Percentiles rank a stretch among this genome's conserved stretches.
These are phyloP conservation scores for Cetraspora pellucida DNA, from an alignment of 192 early-diverging fungal genomes.

Conservation along the genomic window DNA sequence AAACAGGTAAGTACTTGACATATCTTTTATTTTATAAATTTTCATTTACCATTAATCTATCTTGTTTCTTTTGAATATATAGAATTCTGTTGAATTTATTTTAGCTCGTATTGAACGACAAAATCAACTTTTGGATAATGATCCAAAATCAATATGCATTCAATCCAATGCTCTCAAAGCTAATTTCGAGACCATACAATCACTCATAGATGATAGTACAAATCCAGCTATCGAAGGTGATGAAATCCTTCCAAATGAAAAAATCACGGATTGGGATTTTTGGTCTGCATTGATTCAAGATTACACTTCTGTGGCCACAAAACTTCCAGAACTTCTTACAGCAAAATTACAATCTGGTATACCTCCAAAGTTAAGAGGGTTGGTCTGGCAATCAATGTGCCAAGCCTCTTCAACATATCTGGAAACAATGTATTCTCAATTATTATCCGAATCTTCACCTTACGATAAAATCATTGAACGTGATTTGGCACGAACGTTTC, in stretches of 20 bases:
- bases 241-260: constrained; percentile 30
- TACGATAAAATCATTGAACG: constrained; percentile 91
- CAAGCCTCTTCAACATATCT: constrained; percentile 78
- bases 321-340: constrained; percentile 68
- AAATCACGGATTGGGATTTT: constrained; percentile 72
- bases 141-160: constrained; percentile 47
- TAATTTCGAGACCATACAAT: constrained; percentile 50
- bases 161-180: constrained; percentile 42
- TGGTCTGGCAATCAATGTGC: constrained; percentile 91
- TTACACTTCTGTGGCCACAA: constrained; percentile 69
- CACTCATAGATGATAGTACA: constrained; percentile 49
- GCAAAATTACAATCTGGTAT: constrained; percentile 77
- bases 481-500: constrained; percentile 93
- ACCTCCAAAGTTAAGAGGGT: constrained; percentile 80
- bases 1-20: constrained; percentile 45
- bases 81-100: constrained; percentile 59
- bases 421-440: constrained; percentile 79
- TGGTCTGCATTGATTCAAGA: constrained; percentile 83
- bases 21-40: not conserved
- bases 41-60: not conserved
- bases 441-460: constrained; percentile 72
- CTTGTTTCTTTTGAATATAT: constrained; percentile 10
- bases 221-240: not conserved
- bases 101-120: constrained; percentile 62
- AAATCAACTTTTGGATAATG: constrained; percentile 57